Conservation (phyloP, 768 basidiomycete genomes). For the Lepiota brunneoincarnata region DNA sequence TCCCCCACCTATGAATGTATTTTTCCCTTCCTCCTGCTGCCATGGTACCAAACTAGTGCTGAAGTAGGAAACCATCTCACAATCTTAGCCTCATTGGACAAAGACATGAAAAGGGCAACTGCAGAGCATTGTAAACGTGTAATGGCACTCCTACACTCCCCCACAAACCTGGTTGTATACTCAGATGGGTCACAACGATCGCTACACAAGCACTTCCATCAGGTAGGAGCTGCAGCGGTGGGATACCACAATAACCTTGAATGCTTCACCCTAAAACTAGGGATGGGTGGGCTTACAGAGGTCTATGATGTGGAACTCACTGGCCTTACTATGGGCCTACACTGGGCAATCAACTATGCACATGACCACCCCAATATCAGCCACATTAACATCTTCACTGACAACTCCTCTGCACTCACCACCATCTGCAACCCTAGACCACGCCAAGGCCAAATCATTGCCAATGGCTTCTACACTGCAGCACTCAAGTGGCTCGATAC, state of each 20-base stretch:
- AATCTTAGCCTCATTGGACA: no score
- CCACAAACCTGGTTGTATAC: constrained; percentile 11
- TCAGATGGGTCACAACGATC: constrained; percentile 16
- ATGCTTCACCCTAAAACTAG: not conserved
- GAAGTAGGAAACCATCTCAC: no score
- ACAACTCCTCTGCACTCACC: constrained; percentile 20
- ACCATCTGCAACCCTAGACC: constrained; percentile 19
- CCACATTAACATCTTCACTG: constrained; percentile 21
- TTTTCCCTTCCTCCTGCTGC: constrained; percentile 18
- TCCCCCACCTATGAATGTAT: constrained; percentile 17
- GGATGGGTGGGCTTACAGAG: not conserved
- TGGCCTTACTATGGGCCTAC: not conserved
- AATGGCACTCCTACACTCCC: not conserved
- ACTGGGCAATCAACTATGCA: not conserved
- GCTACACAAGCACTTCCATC: not conserved
- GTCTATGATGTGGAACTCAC: constrained; percentile 8
- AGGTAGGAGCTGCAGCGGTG: not conserved
- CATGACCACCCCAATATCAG: constrained; percentile 2
- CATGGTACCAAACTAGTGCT: constrained; percentile 18
- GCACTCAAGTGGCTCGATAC: constrained; percentile 11
- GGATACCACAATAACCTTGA: not conserved
- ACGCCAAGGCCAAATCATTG: constrained; percentile 17
- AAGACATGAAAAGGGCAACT: not conserved
- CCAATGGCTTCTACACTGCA: constrained; percentile 15
- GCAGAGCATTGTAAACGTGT: constrained; percentile 6